Conservation (phyloP, 805 yeast genomes). For the Metschnikowia similis region DNA sequence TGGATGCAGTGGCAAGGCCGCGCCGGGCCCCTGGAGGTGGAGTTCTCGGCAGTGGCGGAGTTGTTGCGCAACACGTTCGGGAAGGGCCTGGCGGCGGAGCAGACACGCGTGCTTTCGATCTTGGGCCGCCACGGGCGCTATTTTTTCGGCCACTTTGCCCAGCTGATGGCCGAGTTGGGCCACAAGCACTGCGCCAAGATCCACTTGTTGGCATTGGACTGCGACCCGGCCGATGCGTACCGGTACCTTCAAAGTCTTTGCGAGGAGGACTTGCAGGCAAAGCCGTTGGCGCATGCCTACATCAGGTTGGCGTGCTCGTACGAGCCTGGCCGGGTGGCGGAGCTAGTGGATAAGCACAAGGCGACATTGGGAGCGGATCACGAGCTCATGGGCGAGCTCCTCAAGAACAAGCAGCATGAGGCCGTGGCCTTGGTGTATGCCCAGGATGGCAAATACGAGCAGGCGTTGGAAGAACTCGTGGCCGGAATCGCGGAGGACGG, state of each 20-base stretch:
- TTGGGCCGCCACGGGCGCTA: conserved; percentile 23
- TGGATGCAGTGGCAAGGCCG: conserved; percentile 38
- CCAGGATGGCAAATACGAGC: conserved; percentile 17
- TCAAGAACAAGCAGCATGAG: conserved; percentile 22
- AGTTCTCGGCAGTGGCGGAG: conserved; percentile 13
- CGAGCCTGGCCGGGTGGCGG: conserved; percentile 13
- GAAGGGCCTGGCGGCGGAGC: conserved; percentile 19
- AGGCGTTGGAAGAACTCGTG: conserved; percentile 32
- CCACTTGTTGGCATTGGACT: conserved; percentile 33
- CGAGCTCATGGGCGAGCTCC: conserved; percentile 16
- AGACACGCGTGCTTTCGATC: conserved; percentile 20
- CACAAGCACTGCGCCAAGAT: conserved; percentile 34
- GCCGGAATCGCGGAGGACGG: conserved; percentile 20
- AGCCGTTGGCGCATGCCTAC: conserved; percentile 15
- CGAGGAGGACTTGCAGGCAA: neutral
- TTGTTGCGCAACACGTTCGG: conserved; percentile 25
- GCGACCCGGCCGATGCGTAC: conserved; percentile 22
- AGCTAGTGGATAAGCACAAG: conserved; percentile 14
- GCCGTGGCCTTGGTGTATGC: conserved; percentile 29
- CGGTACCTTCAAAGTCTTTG: conserved; percentile 25
- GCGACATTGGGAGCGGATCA: conserved; percentile 4
- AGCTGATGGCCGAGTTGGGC: conserved; percentile 34
- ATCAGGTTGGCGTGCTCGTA: conserved; percentile 22
- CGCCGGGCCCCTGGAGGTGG: conserved; percentile 8
- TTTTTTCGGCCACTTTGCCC: conserved; percentile 26